phyloP scores from a whole-genome alignment of 768 basidiomycete genomes.

The Calocybe gangraenosa region DNA sequence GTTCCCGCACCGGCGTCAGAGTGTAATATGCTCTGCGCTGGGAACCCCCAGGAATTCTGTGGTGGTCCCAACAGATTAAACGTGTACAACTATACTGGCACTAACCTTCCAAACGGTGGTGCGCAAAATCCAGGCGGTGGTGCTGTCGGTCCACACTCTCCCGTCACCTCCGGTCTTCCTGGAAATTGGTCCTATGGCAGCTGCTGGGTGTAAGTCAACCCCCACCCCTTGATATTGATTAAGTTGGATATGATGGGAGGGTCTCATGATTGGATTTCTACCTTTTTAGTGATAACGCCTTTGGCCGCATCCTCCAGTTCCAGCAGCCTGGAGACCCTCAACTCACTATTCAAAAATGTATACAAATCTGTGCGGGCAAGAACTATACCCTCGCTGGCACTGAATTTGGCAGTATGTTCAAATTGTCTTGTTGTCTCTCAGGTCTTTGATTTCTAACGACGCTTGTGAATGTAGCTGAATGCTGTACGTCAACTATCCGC shows the following conservation, averaged over 20 bases:
- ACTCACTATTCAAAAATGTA: constrained; percentile 61
- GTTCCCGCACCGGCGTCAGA: constrained; percentile 41
- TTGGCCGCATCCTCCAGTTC: constrained; percentile 53
- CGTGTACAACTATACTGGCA: constrained; percentile 68
- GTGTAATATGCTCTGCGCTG: constrained; percentile 66
- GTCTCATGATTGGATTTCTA: not conserved
- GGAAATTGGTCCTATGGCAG: constrained; percentile 54
- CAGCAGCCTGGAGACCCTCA: constrained; percentile 21
- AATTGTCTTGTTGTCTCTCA: not conserved
- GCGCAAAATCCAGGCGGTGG: constrained; percentile 29
- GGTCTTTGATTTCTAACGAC: constrained; percentile 5
- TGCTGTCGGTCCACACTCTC: constrained; percentile 27
- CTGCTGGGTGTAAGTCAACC: constrained; percentile 56
- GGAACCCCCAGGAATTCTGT: constrained; percentile 62
- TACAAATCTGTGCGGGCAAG: constrained; percentile 47
- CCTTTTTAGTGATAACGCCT: constrained; percentile 43
- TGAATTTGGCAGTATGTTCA: constrained; percentile 56
- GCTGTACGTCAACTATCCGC: constrained; percentile 32
- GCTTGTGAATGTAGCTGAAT: constrained; percentile 27
- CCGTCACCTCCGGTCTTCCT: constrained; percentile 51
- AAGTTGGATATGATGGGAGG: no score
- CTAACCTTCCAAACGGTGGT: constrained; percentile 40
- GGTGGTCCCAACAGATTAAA: constrained; percentile 68
- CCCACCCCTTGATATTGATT: not conserved
- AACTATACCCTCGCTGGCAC: constrained; percentile 66